Base-by-base conservation (phyloP, 495 filamentous ascomycete genomes). In the Lophiotrema nucula region DNA sequence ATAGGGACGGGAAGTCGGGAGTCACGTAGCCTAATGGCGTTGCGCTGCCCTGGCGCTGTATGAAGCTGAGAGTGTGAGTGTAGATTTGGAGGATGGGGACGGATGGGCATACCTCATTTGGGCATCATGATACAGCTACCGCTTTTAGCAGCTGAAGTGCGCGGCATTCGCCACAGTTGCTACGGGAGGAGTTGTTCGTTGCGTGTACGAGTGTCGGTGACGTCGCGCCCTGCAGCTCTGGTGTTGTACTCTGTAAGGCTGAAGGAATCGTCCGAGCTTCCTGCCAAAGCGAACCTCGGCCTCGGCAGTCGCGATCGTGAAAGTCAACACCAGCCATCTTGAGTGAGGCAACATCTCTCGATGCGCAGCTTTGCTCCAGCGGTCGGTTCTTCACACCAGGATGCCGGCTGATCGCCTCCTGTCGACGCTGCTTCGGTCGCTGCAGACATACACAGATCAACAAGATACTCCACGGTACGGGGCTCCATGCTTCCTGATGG, bases 1-100 rank as follows among this genome's bases (percentile, higher is more conserved):
- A 92, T 50, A 98, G 86, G 25, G 90, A 92, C 4, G 93, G 93
- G 69, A 96, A 98, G 2, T 77, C 66, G 25, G 91, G 93, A 6
- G 81, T 82, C 45, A 72, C 70, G 72, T 96, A 95, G 65, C 81
- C 80, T 22, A 79, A 71, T 0, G 88, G 88, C 31, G 81, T 76
- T 21, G 75, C 72, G 62, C 83, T 76, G 65, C 60, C 60, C 47
- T 69, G 59, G 52, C 63, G 68, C 46, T 65, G 62, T 38, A 66
- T 53, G 57, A 58, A 67, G 60, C 60, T 64, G 26, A 43, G 4
- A n/a, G 6, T 38, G 38, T 54, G n/a, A 52, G 48, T 31, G 44
- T 16, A 22, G 8, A 19, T 31, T 4, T 47, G 46, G 1, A 46
- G 24, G 45, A 48, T 16, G 35, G 31, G 19, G 39, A 6, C 15